Conservation (phyloP, 495 filamentous ascomycete species). For the Penicillium cosmopolitanum region DNA sequence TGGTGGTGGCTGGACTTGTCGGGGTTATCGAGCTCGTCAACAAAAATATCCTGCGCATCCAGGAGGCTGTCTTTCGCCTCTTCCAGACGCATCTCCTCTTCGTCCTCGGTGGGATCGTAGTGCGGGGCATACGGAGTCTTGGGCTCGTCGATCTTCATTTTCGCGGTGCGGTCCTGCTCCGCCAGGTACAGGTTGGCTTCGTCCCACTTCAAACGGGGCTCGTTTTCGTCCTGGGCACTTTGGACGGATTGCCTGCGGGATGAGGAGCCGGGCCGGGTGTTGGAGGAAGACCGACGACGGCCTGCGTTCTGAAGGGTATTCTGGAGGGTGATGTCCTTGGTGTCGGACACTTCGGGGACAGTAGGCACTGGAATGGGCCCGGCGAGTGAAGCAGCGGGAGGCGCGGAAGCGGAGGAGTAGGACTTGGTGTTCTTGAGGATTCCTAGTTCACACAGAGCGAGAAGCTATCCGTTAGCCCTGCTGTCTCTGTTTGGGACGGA, state of each 20-base stretch:
- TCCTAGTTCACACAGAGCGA: constrained; percentile 51
- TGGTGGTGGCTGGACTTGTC: constrained; percentile 30
- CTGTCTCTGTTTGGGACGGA: background rate
- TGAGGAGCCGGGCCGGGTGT: constrained; percentile 54
- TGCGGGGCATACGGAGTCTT: constrained; percentile 94
- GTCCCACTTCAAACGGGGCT: constrained; percentile 91
- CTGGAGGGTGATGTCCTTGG: constrained; percentile 86
- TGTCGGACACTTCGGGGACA: constrained; percentile 37
- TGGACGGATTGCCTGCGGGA: constrained; percentile 71
- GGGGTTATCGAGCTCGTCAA: constrained; percentile 73
- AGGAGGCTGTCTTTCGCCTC: constrained; percentile 48
- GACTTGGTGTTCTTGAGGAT: constrained; percentile 89
- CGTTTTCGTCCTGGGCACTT: constrained; percentile 55
- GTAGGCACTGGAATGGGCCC: constrained; percentile 31
- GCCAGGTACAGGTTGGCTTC: constrained; percentile 95
- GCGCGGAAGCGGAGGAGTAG: constrained; percentile 14
- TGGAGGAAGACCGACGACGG: constrained; percentile 82
- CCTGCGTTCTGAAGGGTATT: constrained; percentile 96
- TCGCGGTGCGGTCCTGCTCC: constrained; percentile 90
- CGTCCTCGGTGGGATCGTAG: constrained; percentile 88
- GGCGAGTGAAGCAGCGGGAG: constrained; percentile 6
- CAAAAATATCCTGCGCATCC: constrained; percentile 60
- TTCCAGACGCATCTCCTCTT: constrained; percentile 62
- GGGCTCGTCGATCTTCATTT: constrained; percentile 98
- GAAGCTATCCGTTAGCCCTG: background rate